Evolutionary conservation across 441 rosid species (phyloP), one percentile per base, ranked within the genome.

Genomic region (Euphorbia corollata): DNA sequence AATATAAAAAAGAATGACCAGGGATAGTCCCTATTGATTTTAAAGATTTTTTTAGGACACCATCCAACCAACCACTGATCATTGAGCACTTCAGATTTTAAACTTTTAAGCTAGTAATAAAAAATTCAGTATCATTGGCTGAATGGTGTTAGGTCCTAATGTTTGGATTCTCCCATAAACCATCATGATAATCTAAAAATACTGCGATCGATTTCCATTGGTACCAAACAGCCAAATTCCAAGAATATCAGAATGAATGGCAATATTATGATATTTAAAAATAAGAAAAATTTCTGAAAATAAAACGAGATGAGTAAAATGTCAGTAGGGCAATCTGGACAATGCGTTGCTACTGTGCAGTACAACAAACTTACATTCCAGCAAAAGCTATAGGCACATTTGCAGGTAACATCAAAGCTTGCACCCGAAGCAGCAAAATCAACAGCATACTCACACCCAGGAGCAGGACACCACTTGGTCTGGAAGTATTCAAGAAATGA

Each of bases 401-500:
- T 70, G 78, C 97, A 93, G 34, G 82, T 71, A 45, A 90, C 95
- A 75, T 89, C 97, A 69, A 66, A 93, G 68, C 68, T 86, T 74
- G 82, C 98, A 74, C 90, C 73, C 55, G 95, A 96, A 53, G 82
- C 81, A 71, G 72, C 66, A 82, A 89, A 93, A 73, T 86, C 89
- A 67, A 93, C 82, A 10, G 96, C 98, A 77, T 73, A 76, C 53
- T 90, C 97, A 68, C 98, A 90, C 58, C 98, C 98, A 1, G 96
- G 96, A 64, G 98, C 97, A 74, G 99, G 99, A 75, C 99, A 94
- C 98, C 98, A 94, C 72, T 94, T 94, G 78, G 91, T 90, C 99
- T 94, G 16, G n/a, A 47, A 12, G 18, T 47, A 47, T 47, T 47
- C n/a, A 47, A 47, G 51, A 47, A 47, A 47, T 47, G 51, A 47